Base-by-base conservation (phyloP, 495 filamentous ascomycete species). In the Diplogelasinospora grovesii region DNA sequence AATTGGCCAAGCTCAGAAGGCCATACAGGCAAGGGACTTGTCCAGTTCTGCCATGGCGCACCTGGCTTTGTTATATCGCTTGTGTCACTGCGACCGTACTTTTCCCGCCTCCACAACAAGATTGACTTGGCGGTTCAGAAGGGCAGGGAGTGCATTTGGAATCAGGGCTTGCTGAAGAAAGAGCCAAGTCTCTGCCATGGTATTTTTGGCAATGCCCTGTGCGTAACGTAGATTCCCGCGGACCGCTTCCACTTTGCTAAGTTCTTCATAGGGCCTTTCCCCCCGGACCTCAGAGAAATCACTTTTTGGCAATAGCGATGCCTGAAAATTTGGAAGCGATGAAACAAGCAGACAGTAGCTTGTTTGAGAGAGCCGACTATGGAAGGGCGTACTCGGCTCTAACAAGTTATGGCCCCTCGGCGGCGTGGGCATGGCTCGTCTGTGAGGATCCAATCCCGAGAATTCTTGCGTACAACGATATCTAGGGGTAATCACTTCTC, bases 21-120 rank as follows among this genome's bases (percentile, higher is more conserved):
- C 9, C 15, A 29, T 22, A 26, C 32, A 1, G 49, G 49, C 11
- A 66, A 62, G 20, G 58, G 54, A 0, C 63, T 81, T 2, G 77
- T 83, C 3, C 80, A 83, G 57, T 74, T 82, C 52, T 83, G 80
- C 52, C 80, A 83, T 49, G 80, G 80, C 10, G 79, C 75, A 1
- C 76, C 80, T 1, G 80, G 79, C 0, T 68, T 82, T n/a, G 53
- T 78, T 0, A 15, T 71, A 3, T 75, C 76, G 13, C 64, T 83
- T 14, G 10, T 62, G 1, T 61, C 69, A 5, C 61, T 83, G 38
- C 45, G 60, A 20, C 50, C 62, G 16, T 56, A 65, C 44, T 82
- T 79, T 45, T 71, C 75, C 0, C 47, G 39, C 3, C 48, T 80
- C 18, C 34, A 56, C 9, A 53, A 52, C 1, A 53, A 52, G 28